These are phyloP conservation scores for Pseudogymnoascus sp. DNA, from an alignment of 2,329 filamentous ascomycete species.

Conservation along the genomic window DNA sequence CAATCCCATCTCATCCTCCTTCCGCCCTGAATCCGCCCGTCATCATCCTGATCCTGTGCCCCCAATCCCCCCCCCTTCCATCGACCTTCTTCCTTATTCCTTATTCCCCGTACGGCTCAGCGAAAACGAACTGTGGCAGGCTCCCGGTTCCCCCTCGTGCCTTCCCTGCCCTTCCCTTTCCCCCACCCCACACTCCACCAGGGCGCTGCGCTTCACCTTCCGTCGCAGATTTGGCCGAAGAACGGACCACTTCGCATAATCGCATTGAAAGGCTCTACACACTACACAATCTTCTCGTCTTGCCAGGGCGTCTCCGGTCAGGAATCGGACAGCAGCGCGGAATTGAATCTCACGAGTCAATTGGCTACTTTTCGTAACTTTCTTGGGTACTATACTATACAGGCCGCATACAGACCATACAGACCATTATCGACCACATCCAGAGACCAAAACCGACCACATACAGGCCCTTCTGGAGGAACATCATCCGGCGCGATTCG, in stretches of 20 bases:
- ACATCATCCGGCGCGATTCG: neutral
- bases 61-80: neutral
- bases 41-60: neutral
- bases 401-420: neutral
- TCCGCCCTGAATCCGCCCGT: neutral
- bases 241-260: neutral
- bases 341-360: neutral
- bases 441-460: neutral
- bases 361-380: neutral
- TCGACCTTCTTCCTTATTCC: neutral
- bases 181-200: neutral
- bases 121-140: slow-evolving; percentile 2
- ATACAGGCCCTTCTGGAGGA: neutral
- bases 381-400: neutral
- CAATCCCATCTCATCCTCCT: neutral
- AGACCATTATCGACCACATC: neutral
- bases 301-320: neutral
- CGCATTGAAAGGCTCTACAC: neutral
- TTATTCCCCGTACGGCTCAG: slow-evolving; percentile 2
- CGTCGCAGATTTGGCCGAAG: slow-evolving; percentile 1
- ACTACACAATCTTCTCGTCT: neutral
- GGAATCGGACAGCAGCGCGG: neutral
- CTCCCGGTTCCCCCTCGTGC: neutral
- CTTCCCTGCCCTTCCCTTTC: neutral
- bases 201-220: neutral